Evolutionary conservation across 2,329 filamentous ascomycete species (phyloP).

Genomic region (Aspergillus aculeatinus): DNA sequence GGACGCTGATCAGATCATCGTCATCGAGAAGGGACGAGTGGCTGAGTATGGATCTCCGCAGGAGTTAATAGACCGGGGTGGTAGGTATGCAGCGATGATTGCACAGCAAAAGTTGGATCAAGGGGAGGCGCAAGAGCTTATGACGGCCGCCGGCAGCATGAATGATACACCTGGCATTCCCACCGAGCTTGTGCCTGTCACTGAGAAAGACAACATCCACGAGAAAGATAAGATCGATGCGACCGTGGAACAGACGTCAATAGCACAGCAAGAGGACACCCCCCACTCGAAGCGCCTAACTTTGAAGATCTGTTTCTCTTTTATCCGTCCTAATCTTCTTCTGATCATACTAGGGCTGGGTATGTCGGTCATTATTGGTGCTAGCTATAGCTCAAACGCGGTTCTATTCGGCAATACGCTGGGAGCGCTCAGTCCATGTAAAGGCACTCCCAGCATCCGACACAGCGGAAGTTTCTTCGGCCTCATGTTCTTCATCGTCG

Average conservation of each 20-base stretch:
- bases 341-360: slow-evolving; percentile 51
- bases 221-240: too few relatives aligned
- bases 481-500: slow-evolving; percentile 61
- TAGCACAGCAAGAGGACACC: slow-evolving; percentile 29
- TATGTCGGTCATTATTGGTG: slow-evolving; percentile 55
- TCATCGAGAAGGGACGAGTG: slow-evolving; percentile 45
- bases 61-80: slow-evolving; percentile 38
- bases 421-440: slow-evolving; percentile 57
- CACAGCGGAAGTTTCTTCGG: slow-evolving; percentile 55
- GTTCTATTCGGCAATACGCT: slow-evolving; percentile 63
- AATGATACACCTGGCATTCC: too few relatives aligned
- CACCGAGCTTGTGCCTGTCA: too few relatives aligned
- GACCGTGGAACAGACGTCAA: background rate
- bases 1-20: slow-evolving; percentile 47
- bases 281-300: slow-evolving; percentile 27
- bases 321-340: slow-evolving; percentile 42
- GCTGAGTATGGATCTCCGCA: slow-evolving; percentile 47
- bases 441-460: slow-evolving; percentile 49
- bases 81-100: slow-evolving; percentile 46
- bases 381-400: slow-evolving; percentile 57
- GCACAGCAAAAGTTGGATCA: slow-evolving; percentile 53
- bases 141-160: too few relatives aligned
- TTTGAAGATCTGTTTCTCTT: slow-evolving; percentile 31
- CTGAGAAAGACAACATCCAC: too few relatives aligned
- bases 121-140: too few relatives aligned